A percentile compares a stretch with the other conserved stretches of the same genome.
Evolutionary conservation across 306 rosid species (phyloP).

Genomic region (Vigna trinervia): DNA sequence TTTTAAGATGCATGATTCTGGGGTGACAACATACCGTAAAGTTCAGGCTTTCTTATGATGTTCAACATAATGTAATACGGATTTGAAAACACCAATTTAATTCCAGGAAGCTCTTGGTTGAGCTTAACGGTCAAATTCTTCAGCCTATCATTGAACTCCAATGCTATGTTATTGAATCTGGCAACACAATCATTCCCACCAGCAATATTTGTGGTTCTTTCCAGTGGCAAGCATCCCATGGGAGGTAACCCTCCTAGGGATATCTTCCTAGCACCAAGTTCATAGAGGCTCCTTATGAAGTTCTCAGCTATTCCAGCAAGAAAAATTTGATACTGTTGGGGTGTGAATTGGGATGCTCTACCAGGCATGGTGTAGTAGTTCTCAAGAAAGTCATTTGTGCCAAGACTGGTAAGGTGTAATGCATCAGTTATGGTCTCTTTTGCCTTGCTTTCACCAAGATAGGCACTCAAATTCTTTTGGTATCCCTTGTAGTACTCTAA

Average conservation of each 20-base stretch:
- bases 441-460: conserved; percentile 62
- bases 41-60: conserved; percentile 61
- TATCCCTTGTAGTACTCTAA: conserved; percentile 73
- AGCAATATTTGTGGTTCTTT: conserved; percentile 67
- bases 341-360: conserved; percentile 58
- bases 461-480: conserved; percentile 63
- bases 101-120: conserved; percentile 65
- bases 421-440: conserved; percentile 59
- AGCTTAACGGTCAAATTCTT: conserved; percentile 54
- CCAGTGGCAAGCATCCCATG: conserved; percentile 95
- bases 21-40: conserved; percentile 56
- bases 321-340: conserved; percentile 60
- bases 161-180: conserved; percentile 60
- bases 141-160: conserved; percentile 76
- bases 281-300: conserved; percentile 65
- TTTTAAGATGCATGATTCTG: background rate
- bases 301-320: conserved; percentile 66
- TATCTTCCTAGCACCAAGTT: conserved; percentile 81
- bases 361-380: conserved; percentile 75
- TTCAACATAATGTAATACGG: conserved; percentile 59
- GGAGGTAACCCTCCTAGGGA: conserved; percentile 94
- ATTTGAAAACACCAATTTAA: conserved; percentile 73
- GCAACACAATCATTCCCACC: conserved; percentile 60
- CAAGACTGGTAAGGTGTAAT: conserved; percentile 69
- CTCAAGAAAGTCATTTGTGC: conserved; percentile 92